These are phyloP conservation scores for Quercus dentata DNA, from an alignment of 306 rosid genomes.

Conservation along the genomic window DNA sequence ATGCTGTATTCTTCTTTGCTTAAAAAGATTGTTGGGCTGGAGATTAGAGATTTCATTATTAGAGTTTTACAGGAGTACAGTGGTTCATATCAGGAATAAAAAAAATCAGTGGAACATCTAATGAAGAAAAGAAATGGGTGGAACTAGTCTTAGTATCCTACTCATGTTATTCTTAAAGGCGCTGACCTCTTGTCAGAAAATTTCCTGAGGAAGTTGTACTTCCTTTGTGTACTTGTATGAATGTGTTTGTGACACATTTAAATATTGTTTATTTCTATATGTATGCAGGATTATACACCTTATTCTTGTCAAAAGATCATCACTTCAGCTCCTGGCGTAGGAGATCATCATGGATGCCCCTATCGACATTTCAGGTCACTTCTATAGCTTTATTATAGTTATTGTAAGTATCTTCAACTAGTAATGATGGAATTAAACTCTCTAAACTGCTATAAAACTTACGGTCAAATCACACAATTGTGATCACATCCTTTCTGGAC, in stretches of 20 bases:
- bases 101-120: background rate
- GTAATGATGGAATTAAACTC: background rate
- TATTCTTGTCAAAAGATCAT: conserved; percentile 83
- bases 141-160: conserved; percentile 1
- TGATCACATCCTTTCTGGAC: background rate
- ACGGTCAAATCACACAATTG: background rate
- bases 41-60: background rate
- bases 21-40: background rate
- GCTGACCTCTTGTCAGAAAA: background rate
- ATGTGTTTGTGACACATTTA: conserved; percentile 19
- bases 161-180: background rate
- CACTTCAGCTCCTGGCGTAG: conserved; percentile 78
- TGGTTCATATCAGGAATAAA: background rate
- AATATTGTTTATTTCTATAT: conserved; percentile 19
- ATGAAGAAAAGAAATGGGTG: background rate
- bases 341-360: conserved; percentile 99
- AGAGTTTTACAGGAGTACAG: background rate
- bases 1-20: background rate
- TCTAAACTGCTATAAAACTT: background rate
- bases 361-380: conserved; percentile 89
- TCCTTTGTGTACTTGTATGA: conserved; percentile 14
- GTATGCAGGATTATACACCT: conserved; percentile 82
- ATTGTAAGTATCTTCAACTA: background rate
- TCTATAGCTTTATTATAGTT: conserved; percentile 6
- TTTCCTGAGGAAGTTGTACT: background rate